A percentile compares a stretch with the other conserved stretches of the same genome.
These are phyloP conservation scores for Thelonectria rubi DNA, from an alignment of 2,329 filamentous ascomycete species.

Conservation along the genomic window DNA sequence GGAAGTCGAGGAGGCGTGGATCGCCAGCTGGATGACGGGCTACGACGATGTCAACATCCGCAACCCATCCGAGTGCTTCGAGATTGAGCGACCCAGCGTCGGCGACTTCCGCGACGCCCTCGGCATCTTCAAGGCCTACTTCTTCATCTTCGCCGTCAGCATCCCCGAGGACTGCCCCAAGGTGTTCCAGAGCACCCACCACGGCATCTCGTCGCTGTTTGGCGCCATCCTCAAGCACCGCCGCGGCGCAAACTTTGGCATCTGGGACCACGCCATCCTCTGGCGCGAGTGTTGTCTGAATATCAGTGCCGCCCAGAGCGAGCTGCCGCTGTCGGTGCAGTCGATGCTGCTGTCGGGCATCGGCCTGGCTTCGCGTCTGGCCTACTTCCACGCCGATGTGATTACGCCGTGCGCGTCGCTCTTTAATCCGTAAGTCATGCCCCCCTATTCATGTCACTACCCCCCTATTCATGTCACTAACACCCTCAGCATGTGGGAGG, in stretches of 20 bases:
- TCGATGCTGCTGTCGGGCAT: conserved; percentile 33
- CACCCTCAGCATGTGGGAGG: conserved; percentile 31
- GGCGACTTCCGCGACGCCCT: conserved; percentile 28
- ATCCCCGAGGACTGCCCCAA: conserved; percentile 30
- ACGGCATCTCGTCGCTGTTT: conserved; percentile 34
- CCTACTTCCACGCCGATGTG: conserved; percentile 35
- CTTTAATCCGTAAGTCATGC: conserved; percentile 35
- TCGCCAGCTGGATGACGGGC: conserved; percentile 26
- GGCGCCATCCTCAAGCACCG: conserved; percentile 31
- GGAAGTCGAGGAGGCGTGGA: conserved; percentile 25
- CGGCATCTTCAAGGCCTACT: conserved; percentile 29
- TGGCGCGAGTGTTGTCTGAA: conserved; percentile 35
- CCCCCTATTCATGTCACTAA: too few relatives aligned
- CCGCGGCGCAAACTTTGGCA: conserved; percentile 32
- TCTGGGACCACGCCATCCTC: conserved; percentile 35
- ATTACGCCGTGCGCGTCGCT: conserved; percentile 35
- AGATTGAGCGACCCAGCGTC: conserved; percentile 31
- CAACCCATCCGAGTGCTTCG: conserved; percentile 27
- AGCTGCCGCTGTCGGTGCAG: conserved; percentile 31
- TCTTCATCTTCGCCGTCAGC: conserved; percentile 32
- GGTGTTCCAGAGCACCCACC: conserved; percentile 35
- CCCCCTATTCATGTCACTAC: too few relatives aligned
- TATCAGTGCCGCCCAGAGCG: conserved; percentile 31
- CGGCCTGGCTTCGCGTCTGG: conserved; percentile 30
- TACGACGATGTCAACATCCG: conserved; percentile 29